Evolutionary conservation across 345 rosid species (phyloP).

Genomic region (Lumnitzera racemosa): DNA sequence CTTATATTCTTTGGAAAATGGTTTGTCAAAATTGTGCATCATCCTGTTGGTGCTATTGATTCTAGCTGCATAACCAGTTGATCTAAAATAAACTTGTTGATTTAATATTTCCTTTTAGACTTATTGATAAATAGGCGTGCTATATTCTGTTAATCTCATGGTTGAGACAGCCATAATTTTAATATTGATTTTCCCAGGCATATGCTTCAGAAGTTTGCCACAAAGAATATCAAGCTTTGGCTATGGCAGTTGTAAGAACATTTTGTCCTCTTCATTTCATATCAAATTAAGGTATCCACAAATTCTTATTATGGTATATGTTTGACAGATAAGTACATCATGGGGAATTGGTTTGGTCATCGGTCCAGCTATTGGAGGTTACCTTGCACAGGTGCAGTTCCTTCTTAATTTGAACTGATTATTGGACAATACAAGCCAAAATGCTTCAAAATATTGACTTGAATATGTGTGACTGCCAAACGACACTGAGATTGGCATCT

Average conservation of each 20-base stretch:
- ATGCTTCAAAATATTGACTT: too few relatives aligned
- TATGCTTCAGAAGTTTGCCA: constrained; percentile 71
- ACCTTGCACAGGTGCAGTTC: constrained; percentile 60
- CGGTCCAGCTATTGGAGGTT: constrained; percentile 86
- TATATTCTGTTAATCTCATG: neutral
- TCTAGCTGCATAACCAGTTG: neutral
- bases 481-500: too few relatives aligned
- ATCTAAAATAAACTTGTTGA: too few relatives aligned
- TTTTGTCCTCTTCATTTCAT: neutral
- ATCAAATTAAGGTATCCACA: neutral
- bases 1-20: neutral
- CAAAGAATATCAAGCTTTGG: constrained; percentile 57
- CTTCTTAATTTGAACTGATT: neutral
- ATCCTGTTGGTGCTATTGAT: neutral
- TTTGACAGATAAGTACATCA: constrained; percentile 58
- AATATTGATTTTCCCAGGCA: constrained; percentile 41
- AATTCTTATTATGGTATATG: neutral
- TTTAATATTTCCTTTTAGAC: too few relatives aligned
- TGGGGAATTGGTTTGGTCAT: constrained; percentile 72
- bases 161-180: too few relatives aligned
- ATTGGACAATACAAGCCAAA: neutral
- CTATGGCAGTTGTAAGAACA: constrained; percentile 64
- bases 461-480: too few relatives aligned
- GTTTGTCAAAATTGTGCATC: neutral
- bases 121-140: neutral